These are phyloP conservation scores for Arctostaphylos glauca DNA, from an alignment of 148 eudicot species.

Conservation along the genomic window DNA sequence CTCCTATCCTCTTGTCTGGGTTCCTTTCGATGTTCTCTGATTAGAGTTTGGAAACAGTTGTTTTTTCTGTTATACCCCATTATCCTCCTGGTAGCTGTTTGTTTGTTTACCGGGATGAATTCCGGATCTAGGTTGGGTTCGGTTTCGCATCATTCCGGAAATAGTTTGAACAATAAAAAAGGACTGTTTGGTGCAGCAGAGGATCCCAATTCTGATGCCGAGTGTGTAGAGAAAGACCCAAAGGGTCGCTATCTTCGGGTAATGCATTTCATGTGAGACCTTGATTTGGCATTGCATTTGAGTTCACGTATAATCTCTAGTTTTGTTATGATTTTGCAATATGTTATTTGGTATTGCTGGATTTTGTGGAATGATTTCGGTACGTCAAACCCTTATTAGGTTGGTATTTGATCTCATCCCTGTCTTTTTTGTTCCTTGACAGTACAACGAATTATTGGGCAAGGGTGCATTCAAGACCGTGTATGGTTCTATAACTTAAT, in stretches of 20 bases:
- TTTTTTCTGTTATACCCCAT: conserved; percentile 14
- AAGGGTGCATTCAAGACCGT: conserved; percentile 91
- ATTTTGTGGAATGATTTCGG: not conserved
- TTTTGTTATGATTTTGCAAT: not conserved
- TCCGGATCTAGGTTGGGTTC: conserved; percentile 9
- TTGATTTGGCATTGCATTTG: not conserved
- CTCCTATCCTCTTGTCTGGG: not conserved
- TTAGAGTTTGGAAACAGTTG: conserved; percentile 16
- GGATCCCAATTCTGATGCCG: conserved; percentile 29
- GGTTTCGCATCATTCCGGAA: not conserved
- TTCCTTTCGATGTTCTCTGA: conserved; percentile 8
- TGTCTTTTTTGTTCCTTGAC: conserved; percentile 25
- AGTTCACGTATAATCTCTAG: not conserved
- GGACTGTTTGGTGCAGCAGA: conserved; percentile 13
- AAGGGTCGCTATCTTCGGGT: conserved; percentile 85
- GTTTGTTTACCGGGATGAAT: conserved; percentile 33
- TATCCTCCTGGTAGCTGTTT: conserved; percentile 17
- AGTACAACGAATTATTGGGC: conserved; percentile 80
- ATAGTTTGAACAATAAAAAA: not conserved
- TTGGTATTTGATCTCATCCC: conserved; percentile 9
- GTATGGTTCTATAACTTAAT: conserved; percentile 43
- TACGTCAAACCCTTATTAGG: not conserved
- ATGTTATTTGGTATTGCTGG: not conserved
- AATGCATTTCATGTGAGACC: conserved; percentile 9
- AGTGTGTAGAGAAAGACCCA: conserved; percentile 63